Evolutionary conservation across 2,329 filamentous ascomycete genomes (phyloP).

Genomic region (Beauveria sp.): DNA sequence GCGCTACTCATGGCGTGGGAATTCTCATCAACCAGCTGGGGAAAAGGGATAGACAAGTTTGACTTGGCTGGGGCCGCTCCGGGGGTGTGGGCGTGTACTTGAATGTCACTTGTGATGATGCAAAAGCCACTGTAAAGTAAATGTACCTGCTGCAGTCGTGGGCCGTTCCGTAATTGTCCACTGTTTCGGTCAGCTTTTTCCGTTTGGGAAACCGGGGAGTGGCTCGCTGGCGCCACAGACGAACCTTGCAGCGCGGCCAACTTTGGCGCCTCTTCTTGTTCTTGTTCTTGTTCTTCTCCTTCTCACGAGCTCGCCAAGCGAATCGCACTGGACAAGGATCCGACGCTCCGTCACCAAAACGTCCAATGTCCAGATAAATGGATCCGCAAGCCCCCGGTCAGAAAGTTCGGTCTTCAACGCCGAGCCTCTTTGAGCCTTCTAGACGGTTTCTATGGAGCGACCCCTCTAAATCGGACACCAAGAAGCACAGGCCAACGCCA

Average conservation of each 20-base stretch:
- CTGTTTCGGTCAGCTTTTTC: neutral
- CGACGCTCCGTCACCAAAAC: neutral
- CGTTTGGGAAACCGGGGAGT: no score
- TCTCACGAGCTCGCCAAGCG: no score
- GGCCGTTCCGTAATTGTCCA: neutral
- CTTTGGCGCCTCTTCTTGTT: neutral
- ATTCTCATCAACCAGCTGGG: neutral
- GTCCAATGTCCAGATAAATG: no score
- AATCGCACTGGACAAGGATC: no score
- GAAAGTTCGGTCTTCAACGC: neutral
- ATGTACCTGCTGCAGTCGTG: neutral
- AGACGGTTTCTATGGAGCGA: slow-evolving; percentile 3
- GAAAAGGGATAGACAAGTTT: neutral
- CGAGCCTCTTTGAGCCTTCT: neutral
- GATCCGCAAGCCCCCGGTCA: neutral
- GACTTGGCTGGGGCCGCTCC: neutral
- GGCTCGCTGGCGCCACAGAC: neutral
- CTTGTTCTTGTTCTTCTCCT: neutral
- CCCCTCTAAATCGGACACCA: neutral
- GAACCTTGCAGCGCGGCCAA: neutral
- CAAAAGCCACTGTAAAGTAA: neutral
- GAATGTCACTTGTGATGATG: neutral
- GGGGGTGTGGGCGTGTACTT: neutral
- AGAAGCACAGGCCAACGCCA: neutral
- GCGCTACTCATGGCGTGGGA: neutral